Evolutionary conservation across 805 yeast species (phyloP), one percentile per base, ranked within the genome.

Genomic region (Ogataea philodendri): DNA sequence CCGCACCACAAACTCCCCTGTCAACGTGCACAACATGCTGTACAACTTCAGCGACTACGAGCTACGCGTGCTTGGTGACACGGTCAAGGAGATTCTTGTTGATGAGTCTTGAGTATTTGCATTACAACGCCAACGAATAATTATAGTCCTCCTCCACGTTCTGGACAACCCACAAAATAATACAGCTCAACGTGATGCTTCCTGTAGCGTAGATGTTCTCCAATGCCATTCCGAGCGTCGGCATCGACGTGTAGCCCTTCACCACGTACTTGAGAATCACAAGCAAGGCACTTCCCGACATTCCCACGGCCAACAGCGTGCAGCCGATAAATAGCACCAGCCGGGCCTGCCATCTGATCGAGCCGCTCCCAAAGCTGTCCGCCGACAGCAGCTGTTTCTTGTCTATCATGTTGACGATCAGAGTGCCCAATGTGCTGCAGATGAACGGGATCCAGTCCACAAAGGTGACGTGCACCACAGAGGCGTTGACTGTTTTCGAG

Each of bases 101-200:
- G 30, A 28, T 26, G 48, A 41, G 9, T 37, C 13, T 28, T 28
- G 22, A 34, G 30, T 32, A 22, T 23, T 24, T 30, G 25, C 21
- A 16, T 48, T 35, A 61, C 22, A 61, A 41, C 33, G 95, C 88
- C 57, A 89, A 74, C 29, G 95, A 83, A 59, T 93, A 90, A 45
- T 94, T 84, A 63, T 89, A 90, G 61, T 90, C 97, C 55, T 93
- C 97, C 60, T 93, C 97, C 41, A 88, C 81, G 59, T 88, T 93
- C 59, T 90, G 97, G 15, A 96, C 87, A 35, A 90, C 67, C 98
- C 98, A 93, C 51, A 93, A 66, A 7, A 81, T 70, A 30, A 86
- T 77, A 61, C 97, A 89, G 66, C 97, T 87, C 50, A 86, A 64
- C 87, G 90, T 84, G 22, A 90, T 76, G 43, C 82, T 69, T 6